These are phyloP conservation scores for Kwoniella botswanensis DNA, from an alignment of 768 basidiomycete genomes.

Conservation along the genomic window DNA sequence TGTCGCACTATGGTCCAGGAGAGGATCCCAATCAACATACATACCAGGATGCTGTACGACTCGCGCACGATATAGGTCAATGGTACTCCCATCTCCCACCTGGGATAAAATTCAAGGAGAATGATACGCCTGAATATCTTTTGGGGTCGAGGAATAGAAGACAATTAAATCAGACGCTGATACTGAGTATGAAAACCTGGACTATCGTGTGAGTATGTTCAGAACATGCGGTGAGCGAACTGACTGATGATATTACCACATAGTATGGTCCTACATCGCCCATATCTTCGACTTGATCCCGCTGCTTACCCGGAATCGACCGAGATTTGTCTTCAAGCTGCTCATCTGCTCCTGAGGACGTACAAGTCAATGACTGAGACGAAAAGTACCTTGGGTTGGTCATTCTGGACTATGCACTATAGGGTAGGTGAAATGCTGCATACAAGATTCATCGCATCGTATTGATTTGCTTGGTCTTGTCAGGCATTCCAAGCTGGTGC, in stretches of 20 bases:
- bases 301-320: constrained; percentile 58
- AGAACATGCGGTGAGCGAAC: background rate
- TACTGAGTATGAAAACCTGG: constrained; percentile 53
- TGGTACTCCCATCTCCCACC: constrained; percentile 52
- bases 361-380: constrained; percentile 61
- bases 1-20: background rate
- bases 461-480: background rate
- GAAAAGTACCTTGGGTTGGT: constrained; percentile 52
- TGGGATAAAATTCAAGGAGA: constrained; percentile 52
- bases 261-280: constrained; percentile 54
- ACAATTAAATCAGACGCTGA: constrained; percentile 51
- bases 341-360: constrained; percentile 64
- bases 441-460: background rate
- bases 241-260: background rate
- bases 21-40: constrained; percentile 33
- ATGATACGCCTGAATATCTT: constrained; percentile 42
- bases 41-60: constrained; percentile 51
- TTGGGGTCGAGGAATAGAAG: constrained; percentile 22
- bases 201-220: constrained; percentile 46
- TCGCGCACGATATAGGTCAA: constrained; percentile 51
- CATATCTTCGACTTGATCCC: constrained; percentile 55
- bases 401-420: constrained; percentile 56
- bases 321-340: constrained; percentile 72
- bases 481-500: constrained; percentile 54
- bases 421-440: constrained; percentile 28